Conservation (phyloP, 768 basidiomycete genomes). For the Neoboletus brunneissimus region DNA sequence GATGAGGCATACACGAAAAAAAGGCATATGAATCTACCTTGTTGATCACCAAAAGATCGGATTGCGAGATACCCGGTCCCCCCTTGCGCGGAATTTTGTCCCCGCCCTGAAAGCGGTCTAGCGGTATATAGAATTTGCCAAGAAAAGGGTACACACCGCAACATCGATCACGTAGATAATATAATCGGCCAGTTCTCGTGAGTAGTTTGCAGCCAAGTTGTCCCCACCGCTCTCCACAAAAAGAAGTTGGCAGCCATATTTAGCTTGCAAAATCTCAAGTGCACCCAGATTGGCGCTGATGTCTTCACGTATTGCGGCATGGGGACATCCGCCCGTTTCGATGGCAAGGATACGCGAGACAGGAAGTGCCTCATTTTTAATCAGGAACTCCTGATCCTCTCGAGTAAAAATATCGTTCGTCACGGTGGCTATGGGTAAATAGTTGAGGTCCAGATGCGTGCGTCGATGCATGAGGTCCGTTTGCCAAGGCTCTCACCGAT, state of each 20-base stretch:
- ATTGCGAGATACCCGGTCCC: conserved; percentile 95
- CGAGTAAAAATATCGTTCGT: conserved; percentile 99
- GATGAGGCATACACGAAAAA: background rate
- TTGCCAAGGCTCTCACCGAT: conserved; percentile 58
- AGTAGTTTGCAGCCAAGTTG: conserved; percentile 96
- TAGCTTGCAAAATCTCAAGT: conserved; percentile 88
- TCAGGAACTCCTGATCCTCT: conserved; percentile 97
- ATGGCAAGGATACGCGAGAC: conserved; percentile 87
- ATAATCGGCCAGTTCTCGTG: conserved; percentile 93
- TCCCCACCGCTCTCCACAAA: conserved; percentile 97
- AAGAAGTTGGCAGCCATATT: conserved; percentile 85
- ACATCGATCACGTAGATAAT: conserved; percentile 94
- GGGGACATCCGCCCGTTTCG: conserved; percentile 97
- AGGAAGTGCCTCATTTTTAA: conserved; percentile 86
- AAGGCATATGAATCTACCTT: conserved; percentile 52
- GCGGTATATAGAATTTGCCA: background rate
- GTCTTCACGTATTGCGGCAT: conserved; percentile 97
- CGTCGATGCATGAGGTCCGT: background rate
- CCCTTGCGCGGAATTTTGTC: conserved; percentile 99
- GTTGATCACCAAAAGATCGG: conserved; percentile 92
- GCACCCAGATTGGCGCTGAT: conserved; percentile 97
- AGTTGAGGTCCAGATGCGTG: conserved; percentile 6
- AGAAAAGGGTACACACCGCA: conserved; percentile 46
- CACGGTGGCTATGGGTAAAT: conserved; percentile 64
- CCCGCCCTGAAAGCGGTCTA: conserved; percentile 61